These are phyloP conservation scores for Aspergillus transmontanensis DNA, from an alignment of 2,329 filamentous ascomycete genomes.

Conservation along the genomic window DNA sequence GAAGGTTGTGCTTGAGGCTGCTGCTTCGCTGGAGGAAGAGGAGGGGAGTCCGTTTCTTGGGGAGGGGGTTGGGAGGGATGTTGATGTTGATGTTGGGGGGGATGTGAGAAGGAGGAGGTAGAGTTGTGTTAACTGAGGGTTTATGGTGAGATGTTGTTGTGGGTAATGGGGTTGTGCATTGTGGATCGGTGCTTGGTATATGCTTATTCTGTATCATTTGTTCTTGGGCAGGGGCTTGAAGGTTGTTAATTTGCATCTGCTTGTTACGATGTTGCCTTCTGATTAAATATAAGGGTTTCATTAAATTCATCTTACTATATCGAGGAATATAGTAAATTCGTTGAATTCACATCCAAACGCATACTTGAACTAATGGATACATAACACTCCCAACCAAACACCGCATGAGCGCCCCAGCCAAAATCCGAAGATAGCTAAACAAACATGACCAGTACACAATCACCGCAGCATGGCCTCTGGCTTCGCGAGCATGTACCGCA, in stretches of 20 bases:
- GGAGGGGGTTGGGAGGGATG: constrained; percentile 45
- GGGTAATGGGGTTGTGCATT: background rate
- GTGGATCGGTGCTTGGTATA: background rate
- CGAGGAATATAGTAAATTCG: background rate
- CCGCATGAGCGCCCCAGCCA: constrained; percentile 29
- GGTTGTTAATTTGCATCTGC: background rate
- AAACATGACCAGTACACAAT: background rate
- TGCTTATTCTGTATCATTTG: background rate
- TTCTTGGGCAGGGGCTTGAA: background rate
- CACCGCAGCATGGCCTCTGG: constrained; percentile 38
- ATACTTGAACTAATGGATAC: background rate
- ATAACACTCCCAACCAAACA: constrained; percentile 19
- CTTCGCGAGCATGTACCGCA: constrained; percentile 62
- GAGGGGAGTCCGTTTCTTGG: constrained; percentile 32
- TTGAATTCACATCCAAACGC: background rate
- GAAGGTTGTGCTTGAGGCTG: constrained; percentile 40
- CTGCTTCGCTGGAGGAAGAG: constrained; percentile 31
- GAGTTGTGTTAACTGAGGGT: background rate
- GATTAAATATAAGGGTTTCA: background rate
- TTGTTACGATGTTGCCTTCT: background rate
- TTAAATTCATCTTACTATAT: background rate
- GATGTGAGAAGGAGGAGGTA: constrained; percentile 62
- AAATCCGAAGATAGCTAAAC: background rate
- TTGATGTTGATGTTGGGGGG: constrained; percentile 76
- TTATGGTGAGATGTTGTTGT: background rate